These are phyloP conservation scores for Cardamine chenopodiifolia DNA, from an alignment of 345 rosid species.

Conservation along the genomic window DNA sequence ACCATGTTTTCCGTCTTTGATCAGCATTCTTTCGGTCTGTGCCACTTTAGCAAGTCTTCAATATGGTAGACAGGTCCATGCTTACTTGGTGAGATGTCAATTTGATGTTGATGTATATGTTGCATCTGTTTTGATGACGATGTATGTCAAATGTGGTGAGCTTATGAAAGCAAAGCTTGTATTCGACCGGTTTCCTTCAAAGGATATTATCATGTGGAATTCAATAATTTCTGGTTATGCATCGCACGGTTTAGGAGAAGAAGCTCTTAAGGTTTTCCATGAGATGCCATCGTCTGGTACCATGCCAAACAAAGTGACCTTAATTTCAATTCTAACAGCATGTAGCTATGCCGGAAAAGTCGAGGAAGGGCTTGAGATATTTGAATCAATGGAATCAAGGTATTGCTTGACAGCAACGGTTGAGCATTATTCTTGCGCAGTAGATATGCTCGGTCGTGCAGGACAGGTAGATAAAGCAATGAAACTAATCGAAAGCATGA, in stretches of 20 bases:
- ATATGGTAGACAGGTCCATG: conserved; percentile 78
- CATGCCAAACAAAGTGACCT: conserved; percentile 69
- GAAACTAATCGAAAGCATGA: conserved; percentile 64
- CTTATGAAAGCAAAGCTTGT: conserved; percentile 62
- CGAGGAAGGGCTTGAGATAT: conserved; percentile 64
- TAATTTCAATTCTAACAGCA: conserved; percentile 76
- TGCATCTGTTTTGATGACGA: conserved; percentile 77
- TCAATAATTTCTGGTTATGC: conserved; percentile 75
- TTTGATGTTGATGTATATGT: conserved; percentile 72
- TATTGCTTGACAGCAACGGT: conserved; percentile 52
- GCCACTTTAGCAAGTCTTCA: conserved; percentile 67
- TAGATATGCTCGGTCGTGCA: conserved; percentile 84
- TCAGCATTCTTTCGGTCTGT: conserved; percentile 73
- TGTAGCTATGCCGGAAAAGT: conserved; percentile 77
- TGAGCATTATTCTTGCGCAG: conserved; percentile 80
- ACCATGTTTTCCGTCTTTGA: conserved; percentile 64
- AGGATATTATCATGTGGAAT: conserved; percentile 87
- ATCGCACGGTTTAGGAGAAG: conserved; percentile 73
- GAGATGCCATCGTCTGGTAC: conserved; percentile 61
- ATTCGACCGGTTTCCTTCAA: conserved; percentile 58
- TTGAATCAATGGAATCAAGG: conserved; percentile 64
- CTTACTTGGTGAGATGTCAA: conserved; percentile 58
- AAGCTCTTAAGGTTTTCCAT: conserved; percentile 61
- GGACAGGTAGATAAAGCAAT: conserved; percentile 70
- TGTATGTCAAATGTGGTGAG: conserved; percentile 82